These are phyloP conservation scores for Camelina hispida DNA, from an alignment of 345 rosid species.

Conservation along the genomic window DNA sequence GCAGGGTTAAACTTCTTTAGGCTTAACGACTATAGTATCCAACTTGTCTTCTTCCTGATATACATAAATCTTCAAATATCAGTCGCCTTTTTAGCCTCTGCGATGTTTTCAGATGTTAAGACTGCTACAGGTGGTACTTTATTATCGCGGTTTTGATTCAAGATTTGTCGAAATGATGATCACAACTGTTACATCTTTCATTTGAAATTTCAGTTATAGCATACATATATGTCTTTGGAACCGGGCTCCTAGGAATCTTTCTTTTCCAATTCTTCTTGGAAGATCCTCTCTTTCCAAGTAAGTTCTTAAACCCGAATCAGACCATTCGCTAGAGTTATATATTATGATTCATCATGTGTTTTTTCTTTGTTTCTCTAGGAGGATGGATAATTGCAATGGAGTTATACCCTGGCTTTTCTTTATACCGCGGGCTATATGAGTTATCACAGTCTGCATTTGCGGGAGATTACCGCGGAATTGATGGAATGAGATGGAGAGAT, in stretches of 20 bases:
- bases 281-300: conserved; percentile 80
- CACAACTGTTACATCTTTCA: not conserved
- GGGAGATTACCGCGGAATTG: conserved; percentile 58
- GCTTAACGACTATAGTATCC: conserved; percentile 80
- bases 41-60: conserved; percentile 70
- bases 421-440: conserved; percentile 91
- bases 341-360: conserved; percentile 1
- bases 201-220: conserved; percentile 57
- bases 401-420: conserved; percentile 86
- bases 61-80: conserved; percentile 86
- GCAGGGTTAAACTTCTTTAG: conserved; percentile 88
- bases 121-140: conserved; percentile 95
- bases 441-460: conserved; percentile 62
- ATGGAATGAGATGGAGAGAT: conserved; percentile 83
- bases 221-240: conserved; percentile 78
- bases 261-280: conserved; percentile 72
- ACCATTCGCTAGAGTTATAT: not conserved
- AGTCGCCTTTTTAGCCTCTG: conserved; percentile 72
- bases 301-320: conserved; percentile 37
- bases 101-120: conserved; percentile 77
- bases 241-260: conserved; percentile 86
- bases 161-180: too few species aligned
- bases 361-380: conserved; percentile 47
- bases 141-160: not conserved
- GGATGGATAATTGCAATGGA: conserved; percentile 75